These are phyloP conservation scores for Sporopachydermia lactativora DNA, from an alignment of 805 yeast genomes.

Conservation along the genomic window DNA sequence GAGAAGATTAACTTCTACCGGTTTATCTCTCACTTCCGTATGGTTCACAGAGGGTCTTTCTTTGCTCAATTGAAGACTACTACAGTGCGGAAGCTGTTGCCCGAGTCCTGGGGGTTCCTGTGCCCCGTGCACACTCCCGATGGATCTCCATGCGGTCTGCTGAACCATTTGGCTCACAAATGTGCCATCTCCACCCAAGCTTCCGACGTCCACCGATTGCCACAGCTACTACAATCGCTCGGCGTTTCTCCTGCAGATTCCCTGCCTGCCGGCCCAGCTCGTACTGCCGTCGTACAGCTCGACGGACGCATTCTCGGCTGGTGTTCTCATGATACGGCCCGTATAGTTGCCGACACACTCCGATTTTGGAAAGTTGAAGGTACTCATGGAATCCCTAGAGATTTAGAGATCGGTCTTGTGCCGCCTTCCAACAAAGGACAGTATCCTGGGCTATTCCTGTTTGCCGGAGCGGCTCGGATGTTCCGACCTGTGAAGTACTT, in stretches of 20 bases:
- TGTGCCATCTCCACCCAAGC: constrained; percentile 74
- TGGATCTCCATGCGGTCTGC: constrained; percentile 98
- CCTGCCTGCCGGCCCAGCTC: constrained; percentile 70
- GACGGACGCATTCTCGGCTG: constrained; percentile 92
- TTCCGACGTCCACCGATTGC: constrained; percentile 60
- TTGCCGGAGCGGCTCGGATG: constrained; percentile 91
- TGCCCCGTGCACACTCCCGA: constrained; percentile 99
- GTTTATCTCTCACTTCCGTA: constrained; percentile 95
- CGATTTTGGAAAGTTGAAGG: constrained; percentile 90
- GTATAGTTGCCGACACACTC: constrained; percentile 73
- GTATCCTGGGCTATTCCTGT: constrained; percentile 87
- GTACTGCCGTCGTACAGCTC: constrained; percentile 77
- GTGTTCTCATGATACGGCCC: constrained; percentile 84
- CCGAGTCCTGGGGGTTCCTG: constrained; percentile 98
- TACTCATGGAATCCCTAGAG: constrained; percentile 60
- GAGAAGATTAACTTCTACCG: constrained; percentile 96
- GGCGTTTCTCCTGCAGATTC: constrained; percentile 77
- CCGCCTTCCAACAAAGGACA: constrained; percentile 96
- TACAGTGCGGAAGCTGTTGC: constrained; percentile 87
- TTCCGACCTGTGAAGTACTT: constrained; percentile 88
- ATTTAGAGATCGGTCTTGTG: constrained; percentile 86
- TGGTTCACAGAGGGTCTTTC: constrained; percentile 99
- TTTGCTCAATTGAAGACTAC: constrained; percentile 97
- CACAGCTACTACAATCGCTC: constrained; percentile 46
- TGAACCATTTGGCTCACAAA: constrained; percentile 93